Conservation (phyloP, 2,329 filamentous ascomycete genomes). For the Pseudofabraea citricarpa region DNA sequence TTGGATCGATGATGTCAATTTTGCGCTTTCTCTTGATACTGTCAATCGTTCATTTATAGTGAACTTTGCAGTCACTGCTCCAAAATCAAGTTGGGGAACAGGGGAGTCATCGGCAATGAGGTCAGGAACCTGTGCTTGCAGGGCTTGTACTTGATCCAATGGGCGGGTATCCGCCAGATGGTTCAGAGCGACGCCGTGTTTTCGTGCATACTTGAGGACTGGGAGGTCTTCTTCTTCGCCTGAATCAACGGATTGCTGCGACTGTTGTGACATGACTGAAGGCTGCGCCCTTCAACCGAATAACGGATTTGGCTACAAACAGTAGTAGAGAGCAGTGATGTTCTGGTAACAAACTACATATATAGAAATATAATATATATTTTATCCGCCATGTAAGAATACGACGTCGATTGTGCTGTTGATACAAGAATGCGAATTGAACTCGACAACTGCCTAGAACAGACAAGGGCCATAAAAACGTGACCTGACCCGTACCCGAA, state of each 20-base stretch:
- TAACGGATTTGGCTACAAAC: too few species aligned
- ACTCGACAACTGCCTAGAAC: too few species aligned
- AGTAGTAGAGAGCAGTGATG: too few species aligned
- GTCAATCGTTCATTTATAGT: conserved; percentile 19
- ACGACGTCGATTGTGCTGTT: too few species aligned
- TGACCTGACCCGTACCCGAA: too few species aligned
- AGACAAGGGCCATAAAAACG: too few species aligned
- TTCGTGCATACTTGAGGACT: conserved; percentile 24
- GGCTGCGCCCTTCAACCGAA: neutral
- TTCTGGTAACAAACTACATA: too few species aligned
- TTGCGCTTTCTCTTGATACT: conserved; percentile 16
- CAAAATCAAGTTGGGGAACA: conserved; percentile 15
- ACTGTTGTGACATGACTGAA: neutral
- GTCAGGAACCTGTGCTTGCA: conserved; percentile 5
- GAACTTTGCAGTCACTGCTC: conserved; percentile 1
- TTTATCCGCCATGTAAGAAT: too few species aligned
- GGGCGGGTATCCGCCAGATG: conserved; percentile 13
- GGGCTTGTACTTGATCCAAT: conserved; percentile 9
- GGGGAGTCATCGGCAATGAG: conserved; percentile 6
- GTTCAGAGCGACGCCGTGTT: conserved; percentile 20
- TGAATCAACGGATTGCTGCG: neutral
- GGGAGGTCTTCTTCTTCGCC: conserved; percentile 13
- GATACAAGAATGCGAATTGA: too few species aligned
- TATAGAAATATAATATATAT: too few species aligned
- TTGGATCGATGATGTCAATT: conserved; percentile 16